A percentile compares a stretch with the other conserved stretches of the same genome.
These are phyloP conservation scores for Penicillium vulpinum DNA, from an alignment of 2,329 filamentous ascomycete genomes.

Conservation along the genomic window DNA sequence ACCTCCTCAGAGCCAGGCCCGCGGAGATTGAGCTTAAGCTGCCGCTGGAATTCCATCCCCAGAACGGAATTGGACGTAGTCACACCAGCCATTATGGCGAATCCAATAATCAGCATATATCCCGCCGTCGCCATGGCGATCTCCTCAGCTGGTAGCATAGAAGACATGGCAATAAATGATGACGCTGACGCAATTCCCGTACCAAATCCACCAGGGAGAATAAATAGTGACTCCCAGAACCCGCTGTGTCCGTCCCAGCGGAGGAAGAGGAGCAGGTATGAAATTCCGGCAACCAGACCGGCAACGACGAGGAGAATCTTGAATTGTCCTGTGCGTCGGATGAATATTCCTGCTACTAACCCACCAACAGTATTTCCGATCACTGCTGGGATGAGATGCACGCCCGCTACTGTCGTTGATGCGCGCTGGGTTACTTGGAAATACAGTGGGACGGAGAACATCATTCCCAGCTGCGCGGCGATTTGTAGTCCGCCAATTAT, in stretches of 20 bases:
- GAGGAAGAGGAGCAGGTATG: slow-evolving; percentile 55
- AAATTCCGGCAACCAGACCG: slow-evolving; percentile 50
- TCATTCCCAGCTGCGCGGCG: slow-evolving; percentile 61
- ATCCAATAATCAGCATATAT: slow-evolving; percentile 48
- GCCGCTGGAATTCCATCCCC: slow-evolving; percentile 35
- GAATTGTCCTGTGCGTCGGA: slow-evolving; percentile 61
- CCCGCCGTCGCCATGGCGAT: slow-evolving; percentile 54
- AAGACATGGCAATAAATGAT: slow-evolving; percentile 53
- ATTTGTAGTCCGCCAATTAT: slow-evolving; percentile 54
- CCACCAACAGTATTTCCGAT: slow-evolving; percentile 65
- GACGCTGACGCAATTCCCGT: slow-evolving; percentile 50
- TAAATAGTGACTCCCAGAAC: slow-evolving; percentile 58
- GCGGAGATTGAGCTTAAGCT: slow-evolving; percentile 34
- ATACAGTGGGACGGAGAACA: slow-evolving; percentile 68
- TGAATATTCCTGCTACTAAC: slow-evolving; percentile 59
- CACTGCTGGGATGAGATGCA: slow-evolving; percentile 67
- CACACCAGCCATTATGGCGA: slow-evolving; percentile 45
- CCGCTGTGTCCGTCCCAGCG: slow-evolving; percentile 62
- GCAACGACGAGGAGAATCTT: slow-evolving; percentile 56
- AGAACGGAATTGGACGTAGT: slow-evolving; percentile 42
- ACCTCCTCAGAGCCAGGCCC: slow-evolving; percentile 28
- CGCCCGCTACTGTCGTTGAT: slow-evolving; percentile 59
- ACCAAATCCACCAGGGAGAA: slow-evolving; percentile 58
- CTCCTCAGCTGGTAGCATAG: slow-evolving; percentile 47
- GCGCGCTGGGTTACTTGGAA: slow-evolving; percentile 64